Evolutionary conservation across 108 stramenopile species (phyloP), one percentile per base, ranked within the genome.

Genomic region (Nitzschia inconspicua): DNA sequence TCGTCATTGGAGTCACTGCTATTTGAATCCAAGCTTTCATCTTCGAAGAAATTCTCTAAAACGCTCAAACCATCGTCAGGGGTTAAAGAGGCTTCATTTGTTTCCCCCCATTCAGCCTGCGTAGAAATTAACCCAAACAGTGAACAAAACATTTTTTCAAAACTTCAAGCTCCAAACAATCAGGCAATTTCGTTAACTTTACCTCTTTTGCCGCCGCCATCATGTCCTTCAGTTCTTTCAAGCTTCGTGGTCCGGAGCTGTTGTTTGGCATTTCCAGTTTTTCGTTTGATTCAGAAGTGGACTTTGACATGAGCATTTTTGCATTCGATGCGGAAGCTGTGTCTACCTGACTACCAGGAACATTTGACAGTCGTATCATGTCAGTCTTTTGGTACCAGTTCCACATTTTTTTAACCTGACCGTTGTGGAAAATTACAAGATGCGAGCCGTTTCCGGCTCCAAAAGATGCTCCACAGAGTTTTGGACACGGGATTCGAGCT

Each of bases 381-480:
- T 63, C 66, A 1, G 55, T 57, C 43, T 51, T 26, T 47, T 67
- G 69, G 64, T 73, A 86, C 83, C 81, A 84, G 7, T 63, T 55
- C 83, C 83, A 89, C 84, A 82, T 83, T 40, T 68, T 72, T 43
- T 75, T 78, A 1, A 85, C 79, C 53, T 82, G 78, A 2, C 90
- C 90, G 63, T 92, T 92, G 49, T 69, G 69, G 57, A 88, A 92
- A 0, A 57, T 47, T 1, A 83, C 64, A 4, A 92, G 52, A 5
- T 78, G 70, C n/a, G n/a, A n/a, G 11, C 90, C 90, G 22, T 64
- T 68, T 10, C 85, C 78, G 5, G 57, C 37, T 29, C 84, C 77
- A 66, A 92, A 92, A 4, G 65, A 66, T 49, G 81, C 86, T 4
- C 86, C 86, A 67, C 90, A 92, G 28, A 88, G 60, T 19, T 82